Base-by-base conservation (phyloP, 1,139 yeast species). In the Pneumocystis sp. region DNA sequence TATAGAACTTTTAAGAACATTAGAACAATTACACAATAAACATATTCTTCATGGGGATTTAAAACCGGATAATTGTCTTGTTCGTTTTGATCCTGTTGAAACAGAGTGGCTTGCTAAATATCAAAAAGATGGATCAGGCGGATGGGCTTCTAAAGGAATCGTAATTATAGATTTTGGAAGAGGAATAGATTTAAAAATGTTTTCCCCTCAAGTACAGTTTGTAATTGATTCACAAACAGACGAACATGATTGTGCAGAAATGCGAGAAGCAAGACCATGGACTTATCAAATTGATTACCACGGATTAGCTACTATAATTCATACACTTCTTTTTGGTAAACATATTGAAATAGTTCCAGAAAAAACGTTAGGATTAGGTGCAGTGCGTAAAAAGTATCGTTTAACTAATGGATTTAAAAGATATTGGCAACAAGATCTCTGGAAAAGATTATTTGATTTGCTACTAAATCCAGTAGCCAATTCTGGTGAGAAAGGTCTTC, bases 61-160 rank as follows among this genome's bases (percentile, higher is more conserved):
- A 66, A 88, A 87, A 72, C 87, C 96, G 0, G 96, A 89, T 68
- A 90, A 90, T 72, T 87, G 95, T 70, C 87, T 91, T 96, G 73
- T 89, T 0, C 75, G 87, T 59, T 79, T 88, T 60, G 77, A 64
- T 70, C 67, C 63, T 64, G 70, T 65, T 59, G 77, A 74, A 62
- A 66, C 65, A 40, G 70, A 64, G 70, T 66, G 70, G 71, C 5
- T 59, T 63, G 15, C 68, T 69, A 62, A 69, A 10, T 81, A 77
- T 70, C 70, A 71, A 62, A 69, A 75, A 15, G 72, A 74, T 37
- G 82, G 82, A 0, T 67, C 71, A 6, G 68, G 74, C 62, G 82
- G 81, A 1, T 85, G 90, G 89, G 68, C 73, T 29, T 71, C 74
- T 1, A 82, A 82, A 70, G 87, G 90, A 31, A 73, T 89, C 3